Conservation (phyloP, 768 basidiomycete genomes). For the Boletus eberwhitei region DNA sequence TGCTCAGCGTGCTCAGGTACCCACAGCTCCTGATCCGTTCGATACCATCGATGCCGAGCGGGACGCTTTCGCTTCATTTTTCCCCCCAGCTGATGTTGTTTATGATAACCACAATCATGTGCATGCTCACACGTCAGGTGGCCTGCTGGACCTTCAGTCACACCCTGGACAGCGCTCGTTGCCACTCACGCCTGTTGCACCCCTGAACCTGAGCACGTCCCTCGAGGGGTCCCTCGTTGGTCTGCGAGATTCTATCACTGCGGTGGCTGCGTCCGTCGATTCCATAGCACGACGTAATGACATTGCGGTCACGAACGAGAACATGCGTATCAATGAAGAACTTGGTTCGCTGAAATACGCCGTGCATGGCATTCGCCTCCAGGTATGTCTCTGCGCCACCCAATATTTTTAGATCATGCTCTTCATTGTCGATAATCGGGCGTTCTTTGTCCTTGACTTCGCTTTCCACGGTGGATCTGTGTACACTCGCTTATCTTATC, state of each 20-base stretch:
- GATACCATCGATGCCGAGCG: constrained; percentile 22
- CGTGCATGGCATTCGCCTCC: constrained; percentile 76
- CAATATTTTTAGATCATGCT: neutral
- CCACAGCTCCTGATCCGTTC: constrained; percentile 15
- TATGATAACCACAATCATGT: constrained; percentile 18
- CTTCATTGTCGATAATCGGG: neutral
- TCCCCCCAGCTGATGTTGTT: constrained; percentile 27
- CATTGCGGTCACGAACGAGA: constrained; percentile 67
- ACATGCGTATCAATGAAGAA: constrained; percentile 69
- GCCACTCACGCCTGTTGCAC: constrained; percentile 45
- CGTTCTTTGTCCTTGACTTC: constrained; percentile 7
- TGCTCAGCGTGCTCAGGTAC: constrained; percentile 12
- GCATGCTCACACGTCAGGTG: constrained; percentile 15
- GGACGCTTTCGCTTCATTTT: constrained; percentile 24
- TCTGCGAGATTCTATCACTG: constrained; percentile 56
- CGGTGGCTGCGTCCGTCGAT: constrained; percentile 58
- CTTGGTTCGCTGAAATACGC: constrained; percentile 63
- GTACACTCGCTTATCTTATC: constrained; percentile 16
- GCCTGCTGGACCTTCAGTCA: constrained; percentile 20
- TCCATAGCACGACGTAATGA: constrained; percentile 61
- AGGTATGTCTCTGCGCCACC: constrained; percentile 43
- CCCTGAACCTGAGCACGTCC: constrained; percentile 58
- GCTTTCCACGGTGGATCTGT: constrained; percentile 4
- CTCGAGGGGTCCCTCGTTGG: constrained; percentile 60
- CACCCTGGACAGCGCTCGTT: constrained; percentile 26